phyloP scores from a whole-genome alignment of 2,329 filamentous ascomycete species.

The Proliferodiscus dingleyae region DNA sequence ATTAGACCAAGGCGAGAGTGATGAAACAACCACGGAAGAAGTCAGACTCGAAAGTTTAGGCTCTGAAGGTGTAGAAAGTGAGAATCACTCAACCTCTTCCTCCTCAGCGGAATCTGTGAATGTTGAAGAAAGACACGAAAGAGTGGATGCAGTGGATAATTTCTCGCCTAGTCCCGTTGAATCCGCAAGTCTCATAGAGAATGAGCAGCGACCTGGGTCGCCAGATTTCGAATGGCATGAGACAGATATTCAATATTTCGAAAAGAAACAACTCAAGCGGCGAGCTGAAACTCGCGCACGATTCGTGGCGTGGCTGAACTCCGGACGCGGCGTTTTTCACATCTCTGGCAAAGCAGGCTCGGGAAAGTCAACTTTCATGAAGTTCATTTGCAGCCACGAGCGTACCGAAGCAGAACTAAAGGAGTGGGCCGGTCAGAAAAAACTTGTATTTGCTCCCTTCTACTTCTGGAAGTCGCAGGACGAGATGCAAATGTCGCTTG shows the following conservation, averaged over 20 bases:
- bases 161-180: too few species aligned
- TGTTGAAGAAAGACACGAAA: too few species aligned
- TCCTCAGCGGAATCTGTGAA: too few species aligned
- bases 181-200: too few species aligned
- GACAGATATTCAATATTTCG: not conserved
- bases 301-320: not conserved
- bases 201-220: too few species aligned
- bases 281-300: not conserved
- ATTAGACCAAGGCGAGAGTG: not conserved
- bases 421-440: not conserved
- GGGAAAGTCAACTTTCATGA: not conserved
- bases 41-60: too few species aligned
- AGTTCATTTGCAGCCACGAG: not conserved
- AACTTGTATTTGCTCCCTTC: not conserved
- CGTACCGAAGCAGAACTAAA: not conserved
- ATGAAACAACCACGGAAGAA: too few species aligned
- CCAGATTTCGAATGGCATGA: too few species aligned
- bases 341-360: conserved; percentile 3
- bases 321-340: not conserved
- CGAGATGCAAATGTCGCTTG: not conserved
- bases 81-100: too few species aligned
- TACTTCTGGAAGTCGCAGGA: conserved; percentile 3
- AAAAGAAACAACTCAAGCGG: not conserved
- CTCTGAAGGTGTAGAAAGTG: too few species aligned
- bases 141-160: too few species aligned